Evolutionary conservation across 169 alveolate genomes (phyloP).

Genomic region (Plasmodium chabaudi): DNA sequence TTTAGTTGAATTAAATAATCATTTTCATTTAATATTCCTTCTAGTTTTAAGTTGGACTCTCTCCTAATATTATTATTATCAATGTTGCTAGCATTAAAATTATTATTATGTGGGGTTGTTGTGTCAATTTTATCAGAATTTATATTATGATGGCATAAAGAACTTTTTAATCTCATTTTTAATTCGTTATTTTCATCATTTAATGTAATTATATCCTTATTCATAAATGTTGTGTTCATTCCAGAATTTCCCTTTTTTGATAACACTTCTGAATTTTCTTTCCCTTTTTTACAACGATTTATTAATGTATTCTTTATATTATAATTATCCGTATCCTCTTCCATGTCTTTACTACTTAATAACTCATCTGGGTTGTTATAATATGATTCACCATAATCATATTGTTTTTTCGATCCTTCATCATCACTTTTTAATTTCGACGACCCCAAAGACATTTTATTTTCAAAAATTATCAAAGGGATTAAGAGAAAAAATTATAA

Average conservation of each 20-base stretch:
- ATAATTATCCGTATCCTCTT: conserved; percentile 10
- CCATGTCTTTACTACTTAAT: conserved; percentile 6
- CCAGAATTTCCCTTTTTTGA: conserved; percentile 25
- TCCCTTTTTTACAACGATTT: conserved; percentile 20
- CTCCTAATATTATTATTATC: conserved; percentile 1
- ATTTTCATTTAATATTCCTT: conserved; percentile 59
- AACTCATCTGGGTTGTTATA: conserved; percentile 37
- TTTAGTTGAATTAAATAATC: conserved; percentile 61
- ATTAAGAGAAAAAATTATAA: not conserved
- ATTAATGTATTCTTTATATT: conserved; percentile 24
- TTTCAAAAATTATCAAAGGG: conserved; percentile 7
- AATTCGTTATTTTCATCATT: conserved; percentile 49
- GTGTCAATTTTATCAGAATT: no score
- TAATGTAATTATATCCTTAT: conserved; percentile 17
- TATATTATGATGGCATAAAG: conserved; percentile 27
- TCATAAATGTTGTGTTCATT: conserved; percentile 12
- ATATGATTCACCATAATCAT: conserved; percentile 28
- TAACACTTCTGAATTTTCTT: conserved; percentile 13
- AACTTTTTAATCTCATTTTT: conserved; percentile 30
- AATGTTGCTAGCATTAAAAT: conserved; percentile 1
- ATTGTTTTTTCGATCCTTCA: conserved; percentile 7
- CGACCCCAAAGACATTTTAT: conserved; percentile 59
- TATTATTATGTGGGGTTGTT: not conserved
- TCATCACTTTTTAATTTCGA: conserved; percentile 15
- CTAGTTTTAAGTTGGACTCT: conserved; percentile 58